A percentile compares a stretch with the other conserved stretches of the same genome.
These are phyloP conservation scores for Talaromyces proteolyticus DNA, from an alignment of 495 filamentous ascomycete genomes.

Conservation along the genomic window DNA sequence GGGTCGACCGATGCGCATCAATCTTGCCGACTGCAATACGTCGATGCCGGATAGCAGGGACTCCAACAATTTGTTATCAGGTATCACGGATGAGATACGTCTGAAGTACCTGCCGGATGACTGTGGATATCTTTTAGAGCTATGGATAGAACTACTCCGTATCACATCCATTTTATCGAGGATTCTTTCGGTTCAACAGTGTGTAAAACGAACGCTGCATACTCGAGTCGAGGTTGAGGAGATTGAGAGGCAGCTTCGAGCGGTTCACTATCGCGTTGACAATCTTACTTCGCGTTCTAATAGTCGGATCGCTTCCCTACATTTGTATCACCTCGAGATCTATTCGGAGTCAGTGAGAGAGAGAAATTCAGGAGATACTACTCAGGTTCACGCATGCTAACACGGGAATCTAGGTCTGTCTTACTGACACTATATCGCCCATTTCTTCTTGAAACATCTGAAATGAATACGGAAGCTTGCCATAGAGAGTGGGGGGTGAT, in stretches of 20 bases:
- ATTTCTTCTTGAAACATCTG: background rate
- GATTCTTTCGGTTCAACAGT: background rate
- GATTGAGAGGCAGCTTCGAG: background rate
- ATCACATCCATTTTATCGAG: background rate
- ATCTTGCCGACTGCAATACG: constrained; percentile 1
- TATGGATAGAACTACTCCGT: constrained; percentile 14
- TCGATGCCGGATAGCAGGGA: background rate
- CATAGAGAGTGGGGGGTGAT: background rate
- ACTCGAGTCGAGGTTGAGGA: background rate
- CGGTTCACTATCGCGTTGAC: background rate
- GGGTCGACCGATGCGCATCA: constrained; percentile 6
- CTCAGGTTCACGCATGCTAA: no score
- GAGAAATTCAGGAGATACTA: no score
- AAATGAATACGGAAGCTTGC: no score
- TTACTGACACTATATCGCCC: background rate
- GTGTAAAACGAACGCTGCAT: background rate
- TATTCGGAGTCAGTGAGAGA: background rate
- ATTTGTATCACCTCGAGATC: background rate
- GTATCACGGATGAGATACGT: background rate
- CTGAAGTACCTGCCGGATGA: constrained; percentile 44
- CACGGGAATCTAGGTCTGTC: constrained; percentile 1
- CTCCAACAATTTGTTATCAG: background rate
- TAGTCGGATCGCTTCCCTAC: background rate
- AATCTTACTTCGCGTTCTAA: background rate
- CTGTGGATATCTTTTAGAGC: constrained; percentile 46